Conservation (phyloP, 768 basidiomycete genomes). For the Lactarius evosmus region DNA sequence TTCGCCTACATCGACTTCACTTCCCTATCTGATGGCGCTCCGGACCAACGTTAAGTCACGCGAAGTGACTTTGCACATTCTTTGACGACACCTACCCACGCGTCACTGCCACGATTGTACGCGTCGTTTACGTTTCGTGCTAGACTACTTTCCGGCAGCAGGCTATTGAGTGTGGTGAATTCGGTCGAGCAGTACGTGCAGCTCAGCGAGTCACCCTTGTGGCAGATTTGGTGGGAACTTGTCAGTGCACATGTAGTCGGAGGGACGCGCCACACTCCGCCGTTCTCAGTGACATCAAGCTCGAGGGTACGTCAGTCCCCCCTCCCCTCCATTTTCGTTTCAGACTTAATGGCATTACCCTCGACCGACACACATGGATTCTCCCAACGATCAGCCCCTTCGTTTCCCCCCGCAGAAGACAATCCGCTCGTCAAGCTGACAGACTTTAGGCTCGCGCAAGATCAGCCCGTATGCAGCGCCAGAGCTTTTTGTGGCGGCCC, state of each 20-base stretch:
- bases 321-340: neutral
- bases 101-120: conserved; percentile 67
- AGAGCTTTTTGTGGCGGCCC: conserved; percentile 52
- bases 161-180: conserved; percentile 74
- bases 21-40: neutral
- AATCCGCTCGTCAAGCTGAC: conserved; percentile 66
- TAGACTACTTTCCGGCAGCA: conserved; percentile 77
- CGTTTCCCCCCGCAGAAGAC: conserved; percentile 35
- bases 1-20: conserved; percentile 18
- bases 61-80: conserved; percentile 42
- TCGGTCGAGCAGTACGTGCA: conserved; percentile 40
- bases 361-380: too few species aligned
- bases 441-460: conserved; percentile 87
- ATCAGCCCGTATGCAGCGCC: conserved; percentile 83
- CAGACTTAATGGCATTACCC: neutral
- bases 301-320: conserved; percentile 53
- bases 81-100: conserved; percentile 63
- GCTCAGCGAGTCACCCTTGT: conserved; percentile 47
- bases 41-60: neutral
- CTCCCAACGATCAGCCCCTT: conserved; percentile 57
- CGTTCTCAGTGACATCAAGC: conserved; percentile 94
- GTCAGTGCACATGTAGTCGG: conserved; percentile 71
- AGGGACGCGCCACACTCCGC: conserved; percentile 84
- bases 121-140: conserved; percentile 70
- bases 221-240: conserved; percentile 74